These are phyloP conservation scores for Nannizzia gypsea DNA, from an alignment of 2,329 filamentous ascomycete genomes.

Conservation along the genomic window DNA sequence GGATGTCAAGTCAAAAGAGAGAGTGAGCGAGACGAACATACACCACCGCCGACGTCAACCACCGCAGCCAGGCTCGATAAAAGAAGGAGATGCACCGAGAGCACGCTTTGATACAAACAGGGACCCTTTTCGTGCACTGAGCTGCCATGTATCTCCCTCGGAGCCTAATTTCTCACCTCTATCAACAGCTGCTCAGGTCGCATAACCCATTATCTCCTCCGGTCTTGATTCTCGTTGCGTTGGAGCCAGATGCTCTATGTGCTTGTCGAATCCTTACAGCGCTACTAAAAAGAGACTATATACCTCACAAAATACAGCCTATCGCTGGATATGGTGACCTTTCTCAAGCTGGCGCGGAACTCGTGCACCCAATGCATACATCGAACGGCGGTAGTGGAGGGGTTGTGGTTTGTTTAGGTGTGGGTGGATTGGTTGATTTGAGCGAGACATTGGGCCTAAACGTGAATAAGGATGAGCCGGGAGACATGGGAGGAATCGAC, in stretches of 20 bases:
- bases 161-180: conserved; percentile 76
- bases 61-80: background rate
- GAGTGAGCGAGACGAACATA: no score
- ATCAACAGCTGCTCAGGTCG: conserved; percentile 73
- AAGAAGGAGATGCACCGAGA: background rate
- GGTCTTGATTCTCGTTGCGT: conserved; percentile 79
- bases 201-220: conserved; percentile 84
- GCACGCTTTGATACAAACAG: background rate
- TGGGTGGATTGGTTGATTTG: conserved; percentile 83
- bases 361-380: conserved; percentile 78
- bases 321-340: conserved; percentile 88
- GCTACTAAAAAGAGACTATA: conserved; percentile 93
- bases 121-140: background rate
- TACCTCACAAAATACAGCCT: conserved; percentile 93
- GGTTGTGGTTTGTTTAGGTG: conserved; percentile 81
- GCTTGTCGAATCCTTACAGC: conserved; percentile 87
- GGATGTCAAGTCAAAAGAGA: background rate
- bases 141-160: conserved; percentile 83
- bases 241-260: conserved; percentile 91
- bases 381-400: conserved; percentile 74
- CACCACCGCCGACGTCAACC: background rate
- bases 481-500: conserved; percentile 68
- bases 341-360: conserved; percentile 61
- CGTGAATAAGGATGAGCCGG: conserved; percentile 51
- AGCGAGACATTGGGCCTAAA: conserved; percentile 67